Evolutionary conservation across 805 yeast genomes (phyloP).

Genomic region (Tetrapisispora fleetii): DNA sequence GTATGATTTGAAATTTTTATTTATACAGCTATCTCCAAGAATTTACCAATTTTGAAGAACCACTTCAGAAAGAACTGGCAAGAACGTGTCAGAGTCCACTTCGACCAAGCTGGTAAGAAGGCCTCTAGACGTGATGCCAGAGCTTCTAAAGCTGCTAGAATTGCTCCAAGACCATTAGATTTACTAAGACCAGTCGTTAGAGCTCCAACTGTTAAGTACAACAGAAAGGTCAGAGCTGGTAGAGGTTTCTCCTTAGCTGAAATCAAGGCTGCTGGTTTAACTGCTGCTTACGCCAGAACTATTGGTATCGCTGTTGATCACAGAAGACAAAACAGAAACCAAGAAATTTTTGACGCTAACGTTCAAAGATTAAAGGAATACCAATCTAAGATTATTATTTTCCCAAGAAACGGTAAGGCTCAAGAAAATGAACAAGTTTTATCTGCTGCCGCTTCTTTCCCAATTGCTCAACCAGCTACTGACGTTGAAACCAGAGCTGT

Average conservation of each 20-base stretch:
- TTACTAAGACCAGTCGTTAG: conserved; percentile 94
- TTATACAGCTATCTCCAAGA: conserved; percentile 83
- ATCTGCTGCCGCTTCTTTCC: conserved; percentile 74
- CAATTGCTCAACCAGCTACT: conserved; percentile 68
- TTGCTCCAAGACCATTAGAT: conserved; percentile 98
- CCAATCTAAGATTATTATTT: conserved; percentile 90
- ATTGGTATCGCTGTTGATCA: conserved; percentile 98
- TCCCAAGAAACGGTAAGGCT: conserved; percentile 84
- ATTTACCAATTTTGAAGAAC: conserved; percentile 97
- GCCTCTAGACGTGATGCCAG: conserved; percentile 93
- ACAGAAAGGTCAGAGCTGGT: conserved; percentile 99
- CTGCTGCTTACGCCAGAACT: conserved; percentile 94
- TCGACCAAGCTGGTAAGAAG: conserved; percentile 99
- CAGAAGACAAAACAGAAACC: conserved; percentile 98
- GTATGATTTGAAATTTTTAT: neutral
- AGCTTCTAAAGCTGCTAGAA: conserved; percentile 83
- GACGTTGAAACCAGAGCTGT: conserved; percentile 86
- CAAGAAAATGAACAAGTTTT: conserved; percentile 72
- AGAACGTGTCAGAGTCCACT: conserved; percentile 98
- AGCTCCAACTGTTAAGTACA: conserved; percentile 97
- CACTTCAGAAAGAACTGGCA: conserved; percentile 99
- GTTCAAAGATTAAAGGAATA: conserved; percentile 95
- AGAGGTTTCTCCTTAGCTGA: conserved; percentile 98
- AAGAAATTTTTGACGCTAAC: conserved; percentile 88
- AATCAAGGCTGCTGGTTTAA: conserved; percentile 93